Base-by-base conservation (phyloP, 768 basidiomycete genomes). In the Leccinum fibrillosum region DNA sequence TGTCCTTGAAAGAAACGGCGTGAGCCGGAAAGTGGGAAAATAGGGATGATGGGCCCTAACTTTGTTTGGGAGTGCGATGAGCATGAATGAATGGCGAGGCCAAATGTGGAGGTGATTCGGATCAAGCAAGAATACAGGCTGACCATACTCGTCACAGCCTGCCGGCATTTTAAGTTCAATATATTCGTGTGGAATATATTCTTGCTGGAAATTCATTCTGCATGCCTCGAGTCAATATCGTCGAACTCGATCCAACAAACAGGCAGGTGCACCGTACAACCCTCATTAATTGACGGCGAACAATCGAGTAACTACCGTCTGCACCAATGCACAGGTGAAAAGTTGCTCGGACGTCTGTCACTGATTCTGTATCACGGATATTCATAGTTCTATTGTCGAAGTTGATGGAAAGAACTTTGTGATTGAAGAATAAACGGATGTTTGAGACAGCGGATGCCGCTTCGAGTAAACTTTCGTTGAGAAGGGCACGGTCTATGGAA, bases 81-180 rank as follows among this genome's bases (percentile, higher is more conserved):
- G 85, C 96, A 99, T 99, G 81, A 98, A 98, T 49, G 94, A 92
- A 74, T 94, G 92, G 70, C 96, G 89, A 63, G 96, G 97, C 96
- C 96, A 99, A 68, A 99, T 98, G 77, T 99, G 96, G 65, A 99
- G 86, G 75, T 98, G 91, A 74, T 90, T 89, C 67, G 92, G 90
- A 80, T 95, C 93, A 74, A 99, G 87, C 58, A 86, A 78, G 78
- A 90, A 98, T 26, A 77, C 78, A 62, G 86, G 77, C 60, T 81
- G 79, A 71, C 83, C 90, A 72, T 78, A 75, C 66, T 70, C 68
- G 73, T 82, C 81, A 70, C 75, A 73, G 57, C 86, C 86, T 72
- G 95, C 83, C 68, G 94, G 93, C 85, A 99, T 93, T 78, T 89
- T 92, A 59, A 98, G 82, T 79, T 99, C 96, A 68, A 98, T 80